Evolutionary conservation across 768 basidiomycete species (phyloP).

Genomic region (Hygrocybe punicea): DNA sequence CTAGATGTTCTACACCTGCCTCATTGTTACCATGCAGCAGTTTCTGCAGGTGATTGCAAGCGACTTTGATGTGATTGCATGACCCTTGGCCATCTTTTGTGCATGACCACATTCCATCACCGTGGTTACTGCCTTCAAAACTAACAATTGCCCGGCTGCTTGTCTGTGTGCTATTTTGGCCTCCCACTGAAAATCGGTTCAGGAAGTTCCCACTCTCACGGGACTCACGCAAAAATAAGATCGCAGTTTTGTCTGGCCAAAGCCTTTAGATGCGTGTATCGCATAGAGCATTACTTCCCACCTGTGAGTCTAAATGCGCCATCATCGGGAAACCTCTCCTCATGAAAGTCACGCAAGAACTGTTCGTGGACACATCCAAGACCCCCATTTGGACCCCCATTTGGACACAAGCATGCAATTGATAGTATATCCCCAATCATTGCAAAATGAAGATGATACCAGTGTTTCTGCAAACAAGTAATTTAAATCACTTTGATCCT

Average conservation of each 20-base stretch:
- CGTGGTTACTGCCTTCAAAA: background rate
- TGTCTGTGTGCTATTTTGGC: background rate
- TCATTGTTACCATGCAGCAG: background rate
- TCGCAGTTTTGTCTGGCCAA: background rate
- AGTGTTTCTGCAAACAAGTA: background rate
- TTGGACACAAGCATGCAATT: conserved; percentile 5
- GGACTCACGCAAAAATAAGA: conserved; percentile 3
- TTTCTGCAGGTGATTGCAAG: conserved; percentile 4
- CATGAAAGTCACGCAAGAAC: conserved; percentile 1
- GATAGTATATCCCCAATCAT: background rate
- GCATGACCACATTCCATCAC: conserved; percentile 6
- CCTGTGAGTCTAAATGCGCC: background rate
- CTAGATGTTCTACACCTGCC: background rate
- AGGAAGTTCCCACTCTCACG: background rate
- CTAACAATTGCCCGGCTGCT: background rate
- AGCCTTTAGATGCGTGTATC: background rate
- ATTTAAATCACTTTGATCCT: background rate
- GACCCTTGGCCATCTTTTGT: background rate
- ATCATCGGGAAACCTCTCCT: conserved; percentile 2
- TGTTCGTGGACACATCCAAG: conserved; percentile 2
- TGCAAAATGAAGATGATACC: conserved; percentile 8
- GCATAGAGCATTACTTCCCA: background rate
- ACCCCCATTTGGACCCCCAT: background rate
- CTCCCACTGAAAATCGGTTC: conserved; percentile 6
- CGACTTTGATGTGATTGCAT: conserved; percentile 4